Base-by-base conservation (phyloP, 2,329 filamentous ascomycete species). In the Exophiala dermatitidis region DNA sequence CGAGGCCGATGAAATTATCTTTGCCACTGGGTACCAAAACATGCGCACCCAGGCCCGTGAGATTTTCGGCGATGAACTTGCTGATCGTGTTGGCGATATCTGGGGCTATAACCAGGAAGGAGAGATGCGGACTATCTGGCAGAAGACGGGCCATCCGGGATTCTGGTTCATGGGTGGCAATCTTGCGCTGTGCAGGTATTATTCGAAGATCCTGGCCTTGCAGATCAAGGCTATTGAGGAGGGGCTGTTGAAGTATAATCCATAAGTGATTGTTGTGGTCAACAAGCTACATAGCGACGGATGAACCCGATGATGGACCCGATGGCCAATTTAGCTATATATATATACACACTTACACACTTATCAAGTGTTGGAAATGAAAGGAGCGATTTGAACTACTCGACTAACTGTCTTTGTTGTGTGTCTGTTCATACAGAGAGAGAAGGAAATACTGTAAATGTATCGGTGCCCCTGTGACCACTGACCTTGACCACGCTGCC, bases 91-190 rank as follows among this genome's bases (percentile, higher is more conserved):
- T 1, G 69, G 70, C 0, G 77, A 83, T 56, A 74, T 84, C 12
- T 86, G 83, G 81, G 83, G 82, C 0, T 75, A 81, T 46, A 77
- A 84, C 56, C 60, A 67, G 5, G 72, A 77, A 50, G 75, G 75
- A 2, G 76, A 86, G 68, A 74, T 78, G 59, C 71, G 77, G 5
- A 75, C 73, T 0, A 79, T 86, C 31, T 86, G 82, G 81, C 74
- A 77, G 52, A 69, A 69, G 29, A 82, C 74, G 12, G 82, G 82
- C 0, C 81, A 85, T 51, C 80, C 80, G 0, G 82, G 82, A 0
- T 81, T 86, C 57, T 86, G 82, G 83, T 81, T 83, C 59, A 81
- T 83, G 62, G 83, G 82, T 0, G 83, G 83, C 0, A 86, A 84
- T 61, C 62, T 86, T 34, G 80, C 80, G 0, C 66, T 85, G 53